These are phyloP conservation scores for Leccinellum rugosiceps DNA, from an alignment of 768 basidiomycete genomes.

Conservation along the genomic window DNA sequence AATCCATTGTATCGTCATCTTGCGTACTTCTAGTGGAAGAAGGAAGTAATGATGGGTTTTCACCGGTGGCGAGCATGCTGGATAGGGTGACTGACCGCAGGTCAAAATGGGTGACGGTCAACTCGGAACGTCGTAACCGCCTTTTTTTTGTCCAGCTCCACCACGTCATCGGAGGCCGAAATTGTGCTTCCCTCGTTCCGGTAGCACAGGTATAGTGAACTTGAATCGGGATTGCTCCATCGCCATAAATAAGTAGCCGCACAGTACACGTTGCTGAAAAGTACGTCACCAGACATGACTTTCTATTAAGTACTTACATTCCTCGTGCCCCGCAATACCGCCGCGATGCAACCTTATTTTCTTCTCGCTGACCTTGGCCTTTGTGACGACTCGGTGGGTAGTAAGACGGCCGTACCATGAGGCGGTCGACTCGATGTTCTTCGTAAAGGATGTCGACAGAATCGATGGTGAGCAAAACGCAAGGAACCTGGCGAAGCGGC, in stretches of 20 bases:
- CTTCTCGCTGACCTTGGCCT: background rate
- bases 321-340: background rate
- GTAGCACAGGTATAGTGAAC: background rate
- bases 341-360: background rate
- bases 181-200: background rate
- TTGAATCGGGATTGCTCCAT: background rate
- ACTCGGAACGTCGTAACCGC: background rate
- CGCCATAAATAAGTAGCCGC: background rate
- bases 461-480: background rate
- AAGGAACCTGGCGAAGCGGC: background rate
- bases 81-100: background rate
- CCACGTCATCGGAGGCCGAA: background rate
- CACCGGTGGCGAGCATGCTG: background rate
- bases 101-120: background rate
- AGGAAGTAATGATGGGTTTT: background rate
- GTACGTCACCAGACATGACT: background rate
- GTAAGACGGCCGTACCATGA: background rate
- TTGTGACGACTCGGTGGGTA: background rate
- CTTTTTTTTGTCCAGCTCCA: background rate
- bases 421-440: background rate
- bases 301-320: background rate
- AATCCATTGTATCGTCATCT: background rate
- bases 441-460: background rate
- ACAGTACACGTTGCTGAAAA: background rate
- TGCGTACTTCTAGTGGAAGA: background rate